phyloP scores from a whole-genome alignment of 75 land plant species.

The Cupressus sempervirens region DNA sequence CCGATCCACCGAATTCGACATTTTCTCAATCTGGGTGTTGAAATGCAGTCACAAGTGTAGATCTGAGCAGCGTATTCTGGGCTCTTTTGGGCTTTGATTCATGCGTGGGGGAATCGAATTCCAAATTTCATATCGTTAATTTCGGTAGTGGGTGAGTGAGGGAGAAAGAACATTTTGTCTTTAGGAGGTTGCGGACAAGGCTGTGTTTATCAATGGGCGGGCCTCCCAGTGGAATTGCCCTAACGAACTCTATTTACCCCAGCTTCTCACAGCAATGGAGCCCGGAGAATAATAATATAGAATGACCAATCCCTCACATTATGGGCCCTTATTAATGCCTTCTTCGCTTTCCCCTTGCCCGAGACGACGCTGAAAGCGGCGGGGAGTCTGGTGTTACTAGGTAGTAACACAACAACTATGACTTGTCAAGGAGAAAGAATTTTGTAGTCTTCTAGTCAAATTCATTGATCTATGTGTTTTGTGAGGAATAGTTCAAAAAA shows the following conservation, averaged over 20 bases:
- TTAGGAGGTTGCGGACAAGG: background rate
- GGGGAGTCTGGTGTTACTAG: background rate
- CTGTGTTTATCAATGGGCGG: background rate
- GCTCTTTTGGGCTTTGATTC: background rate
- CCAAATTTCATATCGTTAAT: background rate
- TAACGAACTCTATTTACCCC: background rate
- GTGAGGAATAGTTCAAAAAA: too few species aligned
- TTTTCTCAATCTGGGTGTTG: background rate
- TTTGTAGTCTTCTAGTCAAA: too few species aligned
- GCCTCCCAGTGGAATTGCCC: background rate
- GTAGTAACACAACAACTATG: too few species aligned
- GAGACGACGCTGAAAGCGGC: too few species aligned
- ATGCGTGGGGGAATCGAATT: background rate
- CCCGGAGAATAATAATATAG: background rate
- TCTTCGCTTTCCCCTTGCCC: background rate
- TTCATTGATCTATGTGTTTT: too few species aligned
- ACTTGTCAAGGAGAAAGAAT: too few species aligned
- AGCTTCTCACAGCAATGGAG: background rate
- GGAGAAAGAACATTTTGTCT: background rate
- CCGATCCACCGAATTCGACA: background rate
- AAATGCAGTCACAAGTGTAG: background rate
- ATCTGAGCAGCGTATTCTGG: background rate
- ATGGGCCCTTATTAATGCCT: background rate
- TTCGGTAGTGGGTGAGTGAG: background rate
- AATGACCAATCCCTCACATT: background rate